Evolutionary conservation across 306 rosid genomes (phyloP).

Genomic region (Senna siamea): DNA sequence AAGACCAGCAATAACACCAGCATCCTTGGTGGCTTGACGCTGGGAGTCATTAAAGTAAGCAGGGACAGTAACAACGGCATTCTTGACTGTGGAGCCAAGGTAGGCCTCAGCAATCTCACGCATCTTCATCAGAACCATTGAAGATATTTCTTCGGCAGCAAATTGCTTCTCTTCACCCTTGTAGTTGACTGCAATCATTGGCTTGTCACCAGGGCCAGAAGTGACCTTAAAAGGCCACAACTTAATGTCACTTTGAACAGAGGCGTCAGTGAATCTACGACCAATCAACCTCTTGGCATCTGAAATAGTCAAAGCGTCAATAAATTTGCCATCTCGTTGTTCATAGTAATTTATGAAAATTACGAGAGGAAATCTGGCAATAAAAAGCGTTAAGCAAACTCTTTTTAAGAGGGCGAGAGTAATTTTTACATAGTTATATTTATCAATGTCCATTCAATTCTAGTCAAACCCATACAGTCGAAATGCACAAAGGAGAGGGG

Average conservation of each 20-base stretch:
- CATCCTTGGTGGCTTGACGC: constrained; percentile 80
- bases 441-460: neutral
- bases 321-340: neutral
- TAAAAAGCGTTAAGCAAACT: neutral
- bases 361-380: neutral
- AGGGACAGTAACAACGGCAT: constrained; percentile 74
- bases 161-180: constrained; percentile 76
- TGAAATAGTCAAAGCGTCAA: constrained; percentile 11
- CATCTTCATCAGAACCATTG: constrained; percentile 74
- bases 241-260: constrained; percentile 67
- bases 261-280: constrained; percentile 56
- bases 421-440: too few relatives aligned
- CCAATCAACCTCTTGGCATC: constrained; percentile 80
- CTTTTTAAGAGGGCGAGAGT: neutral
- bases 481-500: neutral
- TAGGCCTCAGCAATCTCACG: constrained; percentile 80
- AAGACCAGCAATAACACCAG: constrained; percentile 74
- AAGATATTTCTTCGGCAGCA: constrained; percentile 70
- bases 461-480: neutral
- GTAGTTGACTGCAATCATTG: constrained; percentile 59
- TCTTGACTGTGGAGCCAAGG: constrained; percentile 61
- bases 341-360: neutral
- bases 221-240: constrained; percentile 72
- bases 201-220: constrained; percentile 67
- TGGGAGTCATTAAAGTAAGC: constrained; percentile 74